These are phyloP conservation scores for Paramecium primaurelia DNA, from an alignment of 73 alveolate genomes.

Conservation along the genomic window DNA sequence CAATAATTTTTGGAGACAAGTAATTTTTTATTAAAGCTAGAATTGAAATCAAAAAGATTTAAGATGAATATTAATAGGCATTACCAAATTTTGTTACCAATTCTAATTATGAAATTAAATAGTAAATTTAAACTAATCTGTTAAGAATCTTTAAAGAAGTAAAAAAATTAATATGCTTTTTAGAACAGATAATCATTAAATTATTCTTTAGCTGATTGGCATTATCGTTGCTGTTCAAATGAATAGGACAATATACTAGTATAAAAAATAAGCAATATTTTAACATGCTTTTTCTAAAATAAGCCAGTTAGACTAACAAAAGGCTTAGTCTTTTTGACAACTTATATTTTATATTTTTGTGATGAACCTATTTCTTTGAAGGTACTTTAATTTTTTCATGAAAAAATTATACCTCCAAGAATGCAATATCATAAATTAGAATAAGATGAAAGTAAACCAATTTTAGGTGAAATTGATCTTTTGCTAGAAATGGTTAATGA, in stretches of 20 bases:
- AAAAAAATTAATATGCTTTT: neutral
- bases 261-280: neutral
- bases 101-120: neutral
- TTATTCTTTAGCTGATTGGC: slow-evolving; percentile 45
- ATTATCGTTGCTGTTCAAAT: neutral
- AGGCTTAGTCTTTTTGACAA: neutral
- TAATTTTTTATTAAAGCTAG: neutral
- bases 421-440: slow-evolving; percentile 8
- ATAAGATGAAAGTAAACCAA: neutral
- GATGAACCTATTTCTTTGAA: slow-evolving; percentile 7
- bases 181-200: neutral
- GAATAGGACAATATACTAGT: neutral
- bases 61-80: neutral
- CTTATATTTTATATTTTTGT: slow-evolving; percentile 18
- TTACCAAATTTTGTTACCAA: neutral
- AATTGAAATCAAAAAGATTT: neutral
- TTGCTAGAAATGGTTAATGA: neutral
- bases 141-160: slow-evolving; percentile 15
- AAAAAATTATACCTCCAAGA: neutral
- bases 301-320: neutral
- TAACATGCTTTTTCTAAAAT: neutral
- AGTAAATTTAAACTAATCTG: neutral
- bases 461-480: neutral
- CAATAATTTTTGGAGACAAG: neutral
- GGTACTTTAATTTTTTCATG: neutral